phyloP scores from a whole-genome alignment of 2,329 filamentous ascomycete species.

The Colletotrichum neosansevieriae region DNA sequence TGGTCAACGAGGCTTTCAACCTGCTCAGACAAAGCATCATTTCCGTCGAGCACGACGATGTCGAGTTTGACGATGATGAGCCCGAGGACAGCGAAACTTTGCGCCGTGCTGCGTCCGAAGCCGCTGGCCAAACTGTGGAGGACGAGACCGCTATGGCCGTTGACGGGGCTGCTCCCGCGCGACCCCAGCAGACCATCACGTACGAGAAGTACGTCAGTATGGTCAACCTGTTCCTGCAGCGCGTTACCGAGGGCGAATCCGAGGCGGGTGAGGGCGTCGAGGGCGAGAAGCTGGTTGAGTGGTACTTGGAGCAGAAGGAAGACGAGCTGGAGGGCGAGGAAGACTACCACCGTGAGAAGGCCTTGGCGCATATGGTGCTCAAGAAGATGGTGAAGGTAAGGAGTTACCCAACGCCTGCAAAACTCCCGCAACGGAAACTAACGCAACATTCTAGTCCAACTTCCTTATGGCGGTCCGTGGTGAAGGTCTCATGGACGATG shows the following conservation, averaged over 20 bases:
- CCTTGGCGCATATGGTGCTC: slow-evolving; percentile 84
- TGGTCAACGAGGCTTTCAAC: slow-evolving; percentile 93
- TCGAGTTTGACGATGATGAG: slow-evolving; percentile 89
- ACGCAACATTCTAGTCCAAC: slow-evolving; percentile 71
- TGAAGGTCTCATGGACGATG: slow-evolving; percentile 65
- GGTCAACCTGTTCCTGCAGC: slow-evolving; percentile 85
- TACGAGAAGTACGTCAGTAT: slow-evolving; percentile 96
- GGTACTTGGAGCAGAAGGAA: slow-evolving; percentile 95
- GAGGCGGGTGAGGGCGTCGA: slow-evolving; percentile 84
- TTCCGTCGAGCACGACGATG: slow-evolving; percentile 96
- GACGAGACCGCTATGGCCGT: slow-evolving; percentile 59
- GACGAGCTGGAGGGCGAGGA: slow-evolving; percentile 81
- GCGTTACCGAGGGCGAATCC: slow-evolving; percentile 85
- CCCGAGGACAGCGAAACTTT: slow-evolving; percentile 61
- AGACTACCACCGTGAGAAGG: slow-evolving; percentile 80
- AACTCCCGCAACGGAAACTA: slow-evolving; percentile 60
- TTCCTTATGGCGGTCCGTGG: slow-evolving; percentile 85
- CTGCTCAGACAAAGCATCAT: slow-evolving; percentile 95
- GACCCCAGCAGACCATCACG: slow-evolving; percentile 86
- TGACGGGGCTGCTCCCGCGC: slow-evolving; percentile 53
- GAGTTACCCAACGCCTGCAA: slow-evolving; percentile 52
- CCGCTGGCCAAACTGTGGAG: slow-evolving; percentile 60
- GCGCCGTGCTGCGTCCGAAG: slow-evolving; percentile 53
- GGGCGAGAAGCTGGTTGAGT: slow-evolving; percentile 82
- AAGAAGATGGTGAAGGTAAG: slow-evolving; percentile 91